A percentile compares a stretch with the other conserved stretches of the same genome.
These are phyloP conservation scores for Crithidia bombi DNA, from an alignment of 208 protist genomes.

Conservation along the genomic window DNA sequence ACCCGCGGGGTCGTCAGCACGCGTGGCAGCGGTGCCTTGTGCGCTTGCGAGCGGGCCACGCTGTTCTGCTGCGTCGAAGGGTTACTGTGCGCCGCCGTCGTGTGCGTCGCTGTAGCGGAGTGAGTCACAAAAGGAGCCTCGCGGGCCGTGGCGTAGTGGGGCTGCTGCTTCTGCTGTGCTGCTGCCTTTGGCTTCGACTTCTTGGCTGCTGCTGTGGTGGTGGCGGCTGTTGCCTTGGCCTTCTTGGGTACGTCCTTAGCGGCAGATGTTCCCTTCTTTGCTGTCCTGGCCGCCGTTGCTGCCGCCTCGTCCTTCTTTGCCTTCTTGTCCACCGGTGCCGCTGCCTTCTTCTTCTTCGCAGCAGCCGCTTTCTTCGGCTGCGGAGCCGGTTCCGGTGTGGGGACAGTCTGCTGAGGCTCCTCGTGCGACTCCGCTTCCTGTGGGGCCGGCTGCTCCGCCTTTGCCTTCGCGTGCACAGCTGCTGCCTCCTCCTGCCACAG, in stretches of 20 bases:
- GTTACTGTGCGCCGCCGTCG: not conserved
- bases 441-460: not conserved
- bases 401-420: slow-evolving; percentile 4
- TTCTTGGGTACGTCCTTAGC: too few relatives aligned
- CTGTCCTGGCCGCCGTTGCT: not conserved
- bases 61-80: slow-evolving; percentile 13
- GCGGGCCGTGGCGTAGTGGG: too few relatives aligned
- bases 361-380: slow-evolving; percentile 17
- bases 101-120: not conserved
- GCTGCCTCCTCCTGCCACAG: not conserved
- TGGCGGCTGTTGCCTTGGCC: not conserved
- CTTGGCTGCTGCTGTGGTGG: slow-evolving; percentile 7
- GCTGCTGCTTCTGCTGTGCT: too few relatives aligned
- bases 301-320: not conserved
- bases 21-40: slow-evolving; percentile 24
- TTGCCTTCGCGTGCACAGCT: not conserved
- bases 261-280: too few relatives aligned
- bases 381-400: not conserved
- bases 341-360: slow-evolving; percentile 12
- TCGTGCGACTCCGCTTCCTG: not conserved
- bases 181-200: not conserved
- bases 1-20: slow-evolving; percentile 40
- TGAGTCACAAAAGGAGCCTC: not conserved
- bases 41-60: not conserved
- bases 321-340: not conserved